Percentiles rank a stretch among this genome's conserved stretches.
Conservation (phyloP, 768 basidiomycete species). For the Termitomyces sp. region DNA sequence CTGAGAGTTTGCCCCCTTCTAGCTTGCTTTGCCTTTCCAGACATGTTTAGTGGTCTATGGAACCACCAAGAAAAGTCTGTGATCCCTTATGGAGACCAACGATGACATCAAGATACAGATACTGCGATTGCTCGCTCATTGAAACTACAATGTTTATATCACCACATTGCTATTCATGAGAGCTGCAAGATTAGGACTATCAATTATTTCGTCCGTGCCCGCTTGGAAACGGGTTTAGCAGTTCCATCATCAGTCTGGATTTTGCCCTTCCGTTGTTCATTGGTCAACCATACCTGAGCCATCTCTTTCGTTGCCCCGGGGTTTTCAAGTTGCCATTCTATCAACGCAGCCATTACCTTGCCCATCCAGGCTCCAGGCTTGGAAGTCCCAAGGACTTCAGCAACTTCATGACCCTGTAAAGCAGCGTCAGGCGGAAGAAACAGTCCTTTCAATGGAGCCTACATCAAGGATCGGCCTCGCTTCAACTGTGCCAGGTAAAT, state of each 20-base stretch:
- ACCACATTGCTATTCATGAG: neutral
- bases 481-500: conserved; percentile 55
- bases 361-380: conserved; percentile 71
- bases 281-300: conserved; percentile 64
- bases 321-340: conserved; percentile 84
- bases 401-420: conserved; percentile 66
- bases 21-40: too few relatives aligned
- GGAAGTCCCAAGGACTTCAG: conserved; percentile 40
- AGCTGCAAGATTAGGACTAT: neutral
- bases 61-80: too few relatives aligned
- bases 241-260: conserved; percentile 21
- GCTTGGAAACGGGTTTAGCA: conserved; percentile 31
- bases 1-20: too few relatives aligned
- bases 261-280: conserved; percentile 43
- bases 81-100: too few relatives aligned
- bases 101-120: too few relatives aligned
- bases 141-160: neutral
- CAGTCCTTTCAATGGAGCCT: conserved; percentile 22
- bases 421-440: conserved; percentile 1
- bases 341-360: conserved; percentile 53
- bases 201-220: conserved; percentile 27
- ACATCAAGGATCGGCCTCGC: conserved; percentile 76
- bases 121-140: neutral
- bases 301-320: conserved; percentile 60
- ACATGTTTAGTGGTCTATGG: too few relatives aligned